Base-by-base conservation (phyloP, 2,329 filamentous ascomycete genomes). In the Thielaviopsis musarum region DNA sequence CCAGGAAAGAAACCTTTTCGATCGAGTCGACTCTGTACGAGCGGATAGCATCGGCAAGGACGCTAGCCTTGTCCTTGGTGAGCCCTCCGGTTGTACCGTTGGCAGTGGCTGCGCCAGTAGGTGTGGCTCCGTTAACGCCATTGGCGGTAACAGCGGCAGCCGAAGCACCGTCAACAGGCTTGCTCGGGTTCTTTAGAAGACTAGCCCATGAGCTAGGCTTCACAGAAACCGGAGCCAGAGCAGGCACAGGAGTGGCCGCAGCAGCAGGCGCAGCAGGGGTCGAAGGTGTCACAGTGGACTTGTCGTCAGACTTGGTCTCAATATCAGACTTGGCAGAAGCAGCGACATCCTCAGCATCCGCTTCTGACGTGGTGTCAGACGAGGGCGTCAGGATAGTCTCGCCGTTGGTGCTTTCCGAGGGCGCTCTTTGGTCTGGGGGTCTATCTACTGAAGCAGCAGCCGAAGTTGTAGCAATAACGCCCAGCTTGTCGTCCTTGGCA, bases 1-100 rank as follows among this genome's bases (percentile, higher is more conserved):
- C 89, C 56, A 98, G 78, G 67, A 96, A 96, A 19, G 86, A 77
- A 64, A 91, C 75, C 66, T 85, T 88, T 34, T 80, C 74, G 45
- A 78, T 77, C 45, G 77, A 75, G 60, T 81, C 78, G 24, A 90
- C 82, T 58, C 79, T 80, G 69, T 91, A 93, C 28, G 81, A 80
- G 56, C 79, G 79, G 57, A 98, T 77, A 41, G 88, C 87, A 65
- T 96, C 88, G 3, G 82, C 84, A 57, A 95, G 74, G 19, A 87
- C 84, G 69, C 68, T 82, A 24, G 70, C 68, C 59, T 74, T 77
- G 21, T 73, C 66, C 65, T 75, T 75, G 7, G 71, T 64, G 61
- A 78, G 75, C 17, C 52, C 34, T 10, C 17, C 49, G n/a, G 69
- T 66, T 17, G 69, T 63, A 7, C 65, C 64, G 48, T 68, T 63